A percentile compares a stretch with the other conserved stretches of the same genome.
These are phyloP conservation scores for Candida taoyuanica DNA, from an alignment of 805 yeast genomes.

Conservation along the genomic window DNA sequence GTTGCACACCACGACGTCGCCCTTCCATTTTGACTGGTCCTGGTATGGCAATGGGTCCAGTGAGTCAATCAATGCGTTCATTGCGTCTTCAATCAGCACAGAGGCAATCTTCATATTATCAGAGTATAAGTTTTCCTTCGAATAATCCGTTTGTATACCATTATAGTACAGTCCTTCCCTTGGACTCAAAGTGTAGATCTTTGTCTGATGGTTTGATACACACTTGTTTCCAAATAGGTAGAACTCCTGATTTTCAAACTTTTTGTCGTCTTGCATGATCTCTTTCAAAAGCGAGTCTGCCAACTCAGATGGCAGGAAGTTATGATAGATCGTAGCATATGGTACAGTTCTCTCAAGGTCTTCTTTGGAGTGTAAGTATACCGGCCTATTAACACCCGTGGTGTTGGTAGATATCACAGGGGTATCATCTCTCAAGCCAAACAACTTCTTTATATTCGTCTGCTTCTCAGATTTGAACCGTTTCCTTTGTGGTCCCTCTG, in stretches of 20 bases:
- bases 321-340: slow-evolving; percentile 44
- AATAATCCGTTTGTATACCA: slow-evolving; percentile 33
- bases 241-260: slow-evolving; percentile 44
- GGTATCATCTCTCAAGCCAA: slow-evolving; percentile 14
- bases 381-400: slow-evolving; percentile 25
- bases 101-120: slow-evolving; percentile 38
- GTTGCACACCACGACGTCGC: slow-evolving; percentile 53
- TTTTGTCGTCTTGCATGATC: slow-evolving; percentile 37
- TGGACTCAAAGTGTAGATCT: slow-evolving; percentile 29
- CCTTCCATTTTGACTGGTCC: slow-evolving; percentile 40
- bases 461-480: slow-evolving; percentile 11
- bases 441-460: slow-evolving; percentile 17
- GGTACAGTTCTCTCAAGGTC: slow-evolving; percentile 48
- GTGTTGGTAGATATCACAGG: slow-evolving; percentile 16
- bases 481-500: slow-evolving; percentile 12
- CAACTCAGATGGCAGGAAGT: slow-evolving; percentile 47
- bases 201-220: slow-evolving; percentile 49
- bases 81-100: slow-evolving; percentile 34
- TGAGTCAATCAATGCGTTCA: slow-evolving; percentile 33
- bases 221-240: slow-evolving; percentile 61
- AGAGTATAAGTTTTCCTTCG: slow-evolving; percentile 31
- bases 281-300: slow-evolving; percentile 42
- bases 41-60: slow-evolving; percentile 36
- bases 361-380: slow-evolving; percentile 44
- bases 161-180: slow-evolving; percentile 32